Conservation (phyloP, 345 rosid genomes). For the Sisymbrium altissimum region DNA sequence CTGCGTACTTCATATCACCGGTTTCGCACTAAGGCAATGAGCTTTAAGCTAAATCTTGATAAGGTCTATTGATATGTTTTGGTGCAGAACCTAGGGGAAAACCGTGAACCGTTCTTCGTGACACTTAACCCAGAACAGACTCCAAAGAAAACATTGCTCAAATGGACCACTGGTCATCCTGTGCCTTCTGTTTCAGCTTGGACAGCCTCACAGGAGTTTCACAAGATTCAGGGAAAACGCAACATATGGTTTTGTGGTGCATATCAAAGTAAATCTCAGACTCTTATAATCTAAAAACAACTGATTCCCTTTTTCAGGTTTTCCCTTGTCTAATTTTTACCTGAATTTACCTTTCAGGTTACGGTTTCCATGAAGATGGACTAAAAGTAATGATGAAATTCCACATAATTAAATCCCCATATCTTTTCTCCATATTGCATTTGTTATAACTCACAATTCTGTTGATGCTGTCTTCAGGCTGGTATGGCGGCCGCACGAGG, state of each 20-base stretch:
- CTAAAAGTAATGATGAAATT: constrained; percentile 50
- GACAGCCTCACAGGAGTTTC: constrained; percentile 74
- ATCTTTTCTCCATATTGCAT: neutral
- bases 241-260: constrained; percentile 95
- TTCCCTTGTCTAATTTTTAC: constrained; percentile 5
- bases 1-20: neutral
- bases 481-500: constrained; percentile 70
- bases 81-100: constrained; percentile 77
- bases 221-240: constrained; percentile 75
- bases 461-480: constrained; percentile 41
- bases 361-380: constrained; percentile 97
- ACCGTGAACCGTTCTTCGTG: constrained; percentile 58
- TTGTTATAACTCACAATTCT: neutral
- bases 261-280: constrained; percentile 52
- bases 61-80: neutral
- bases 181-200: constrained; percentile 85
- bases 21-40: neutral
- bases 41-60: neutral
- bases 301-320: neutral
- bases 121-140: constrained; percentile 68
- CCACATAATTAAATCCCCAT: neutral
- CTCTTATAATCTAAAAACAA: neutral
- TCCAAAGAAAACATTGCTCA: constrained; percentile 65
- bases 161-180: constrained; percentile 90
- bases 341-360: constrained; percentile 50